These are phyloP conservation scores for Colletotrichum acutatum DNA, from an alignment of 2,329 filamentous ascomycete species.

Conservation along the genomic window DNA sequence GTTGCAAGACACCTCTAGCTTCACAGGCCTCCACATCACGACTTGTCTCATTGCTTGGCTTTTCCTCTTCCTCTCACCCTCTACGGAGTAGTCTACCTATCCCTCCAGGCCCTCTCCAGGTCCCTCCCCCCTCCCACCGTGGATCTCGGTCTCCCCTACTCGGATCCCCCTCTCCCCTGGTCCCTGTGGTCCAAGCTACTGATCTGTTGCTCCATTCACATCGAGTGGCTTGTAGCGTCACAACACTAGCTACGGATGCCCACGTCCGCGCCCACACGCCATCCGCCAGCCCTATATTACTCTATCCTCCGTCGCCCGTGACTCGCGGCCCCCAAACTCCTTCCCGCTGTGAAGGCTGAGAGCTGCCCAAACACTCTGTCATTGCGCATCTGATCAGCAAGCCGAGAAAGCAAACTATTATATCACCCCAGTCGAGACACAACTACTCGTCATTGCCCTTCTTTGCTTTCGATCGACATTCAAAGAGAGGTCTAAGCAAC, in stretches of 20 bases:
- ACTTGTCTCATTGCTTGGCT: constrained; percentile 25
- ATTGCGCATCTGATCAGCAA: constrained; percentile 7
- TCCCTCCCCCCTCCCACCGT: not conserved
- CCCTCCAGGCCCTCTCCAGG: not conserved
- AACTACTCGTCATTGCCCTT: not conserved
- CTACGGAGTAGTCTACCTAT: not conserved
- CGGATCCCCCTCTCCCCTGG: constrained; percentile 28
- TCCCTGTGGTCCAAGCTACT: constrained; percentile 26
- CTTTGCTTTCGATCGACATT: not conserved
- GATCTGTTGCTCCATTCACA: constrained; percentile 22
- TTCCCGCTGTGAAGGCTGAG: constrained; percentile 14
- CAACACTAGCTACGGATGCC: constrained; percentile 16
- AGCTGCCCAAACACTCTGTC: constrained; percentile 1
- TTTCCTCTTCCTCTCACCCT: not conserved
- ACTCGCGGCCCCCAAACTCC: constrained; percentile 28
- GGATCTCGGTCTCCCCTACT: constrained; percentile 17
- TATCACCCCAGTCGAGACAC: not conserved
- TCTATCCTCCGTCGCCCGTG: constrained; percentile 18
- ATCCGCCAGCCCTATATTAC: constrained; percentile 34
- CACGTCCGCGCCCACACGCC: constrained; percentile 25
- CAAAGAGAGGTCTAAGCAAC: not conserved
- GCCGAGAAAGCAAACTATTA: not conserved
- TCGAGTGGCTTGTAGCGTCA: constrained; percentile 6
- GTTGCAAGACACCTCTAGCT: constrained; percentile 13
- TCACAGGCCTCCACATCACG: constrained; percentile 22